These are phyloP conservation scores for Mucor racemosus DNA, from an alignment of 371 early-diverging fungal genomes.

Conservation along the genomic window DNA sequence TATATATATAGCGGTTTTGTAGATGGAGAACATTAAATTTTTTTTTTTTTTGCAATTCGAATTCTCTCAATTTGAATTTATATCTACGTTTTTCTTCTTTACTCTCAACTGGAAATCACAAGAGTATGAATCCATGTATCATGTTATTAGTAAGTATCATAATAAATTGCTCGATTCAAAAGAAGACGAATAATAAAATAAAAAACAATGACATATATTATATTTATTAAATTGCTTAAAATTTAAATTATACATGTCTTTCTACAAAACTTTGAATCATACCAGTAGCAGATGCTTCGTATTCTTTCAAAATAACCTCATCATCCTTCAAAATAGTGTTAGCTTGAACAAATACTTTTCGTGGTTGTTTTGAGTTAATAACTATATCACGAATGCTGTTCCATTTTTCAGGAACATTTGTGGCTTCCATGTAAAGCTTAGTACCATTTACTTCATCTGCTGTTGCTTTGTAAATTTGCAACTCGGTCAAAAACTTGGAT, in stretches of 20 bases:
- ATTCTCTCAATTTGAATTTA: no score
- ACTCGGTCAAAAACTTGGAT: conserved; percentile 54
- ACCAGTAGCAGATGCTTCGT: conserved; percentile 59
- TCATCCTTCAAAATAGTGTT: conserved; percentile 48
- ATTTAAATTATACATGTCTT: conserved; percentile 37
- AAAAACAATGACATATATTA: no score
- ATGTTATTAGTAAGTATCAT: no score
- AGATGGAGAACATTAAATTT: no score
- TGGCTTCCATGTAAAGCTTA: conserved; percentile 51
- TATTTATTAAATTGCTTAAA: no score
- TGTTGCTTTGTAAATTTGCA: conserved; percentile 65
- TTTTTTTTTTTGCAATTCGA: no score
- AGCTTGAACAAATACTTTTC: conserved; percentile 63
- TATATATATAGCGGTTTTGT: no score
- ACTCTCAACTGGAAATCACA: no score
- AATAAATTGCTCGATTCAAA: no score
- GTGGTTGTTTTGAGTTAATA: conserved; percentile 57
- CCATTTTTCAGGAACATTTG: conserved; percentile 62
- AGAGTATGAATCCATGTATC: no score
- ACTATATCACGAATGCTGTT: conserved; percentile 55
- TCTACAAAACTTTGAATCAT: conserved; percentile 65
- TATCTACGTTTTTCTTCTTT: no score
- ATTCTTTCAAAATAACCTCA: conserved; percentile 56
- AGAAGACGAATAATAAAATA: no score
- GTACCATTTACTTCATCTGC: conserved; percentile 57